A percentile compares a stretch with the other conserved stretches of the same genome.
These are phyloP conservation scores for Candida schatavii DNA, from an alignment of 805 yeast species.

Conservation along the genomic window DNA sequence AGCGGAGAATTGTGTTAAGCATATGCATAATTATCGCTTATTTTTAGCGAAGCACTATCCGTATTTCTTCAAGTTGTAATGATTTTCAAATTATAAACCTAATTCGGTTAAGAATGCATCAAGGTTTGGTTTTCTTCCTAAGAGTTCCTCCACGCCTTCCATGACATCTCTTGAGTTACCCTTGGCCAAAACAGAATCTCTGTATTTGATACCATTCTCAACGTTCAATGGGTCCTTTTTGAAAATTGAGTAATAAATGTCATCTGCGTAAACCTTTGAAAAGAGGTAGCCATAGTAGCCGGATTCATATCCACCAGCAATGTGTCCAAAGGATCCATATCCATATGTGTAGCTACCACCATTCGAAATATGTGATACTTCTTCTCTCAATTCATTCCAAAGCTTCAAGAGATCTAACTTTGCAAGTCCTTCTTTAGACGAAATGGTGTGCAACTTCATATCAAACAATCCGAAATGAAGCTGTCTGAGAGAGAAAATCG, in stretches of 20 bases:
- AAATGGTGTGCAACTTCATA: conserved; percentile 60
- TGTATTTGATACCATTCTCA: conserved; percentile 59
- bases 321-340: conserved; percentile 74
- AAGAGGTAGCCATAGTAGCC: conserved; percentile 86
- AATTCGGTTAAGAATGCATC: conserved; percentile 67
- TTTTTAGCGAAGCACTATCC: too few relatives aligned
- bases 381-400: conserved; percentile 69
- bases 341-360: conserved; percentile 62
- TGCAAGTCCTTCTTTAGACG: conserved; percentile 38
- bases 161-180: conserved; percentile 75
- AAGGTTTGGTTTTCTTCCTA: conserved; percentile 75
- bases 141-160: conserved; percentile 59
- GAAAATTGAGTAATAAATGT: conserved; percentile 72
- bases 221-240: conserved; percentile 64
- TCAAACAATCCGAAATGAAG: conserved; percentile 78
- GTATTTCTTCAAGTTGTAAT: too few relatives aligned
- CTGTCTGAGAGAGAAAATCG: conserved; percentile 69
- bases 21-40: too few relatives aligned
- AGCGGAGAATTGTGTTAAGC: too few relatives aligned
- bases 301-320: conserved; percentile 79
- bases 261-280: conserved; percentile 84
- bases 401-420: conserved; percentile 46
- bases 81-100: background rate
- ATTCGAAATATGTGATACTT: conserved; percentile 55
- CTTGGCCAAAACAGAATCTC: conserved; percentile 63